phyloP scores from a whole-genome alignment of 2,329 filamentous ascomycete genomes.

The Colletotrichum scovillei region DNA sequence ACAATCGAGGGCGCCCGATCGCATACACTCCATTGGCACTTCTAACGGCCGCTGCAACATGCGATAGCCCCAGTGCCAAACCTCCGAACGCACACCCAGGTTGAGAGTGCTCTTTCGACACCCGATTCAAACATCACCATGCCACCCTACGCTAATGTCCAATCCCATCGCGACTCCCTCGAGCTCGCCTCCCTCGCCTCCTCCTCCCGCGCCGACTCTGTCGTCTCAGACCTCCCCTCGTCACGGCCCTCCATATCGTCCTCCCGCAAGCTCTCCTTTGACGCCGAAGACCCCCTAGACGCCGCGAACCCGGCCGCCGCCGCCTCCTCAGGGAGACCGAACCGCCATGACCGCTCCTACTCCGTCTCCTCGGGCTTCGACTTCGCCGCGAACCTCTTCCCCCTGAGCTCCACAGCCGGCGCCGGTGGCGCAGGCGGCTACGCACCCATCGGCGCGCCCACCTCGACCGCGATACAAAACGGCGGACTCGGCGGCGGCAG shows the following conservation, averaged over 20 bases:
- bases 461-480: conserved; percentile 49
- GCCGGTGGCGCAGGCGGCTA: conserved; percentile 75
- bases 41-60: conserved; percentile 18
- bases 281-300: conserved; percentile 84
- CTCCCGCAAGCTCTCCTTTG: conserved; percentile 90
- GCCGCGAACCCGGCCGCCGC: conserved; percentile 63
- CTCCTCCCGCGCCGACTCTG: conserved; percentile 74
- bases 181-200: conserved; percentile 96
- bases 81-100: conserved; percentile 2
- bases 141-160: conserved; percentile 58
- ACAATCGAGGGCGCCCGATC: background rate
- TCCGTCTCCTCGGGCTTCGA: conserved; percentile 95
- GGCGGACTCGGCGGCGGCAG: conserved; percentile 77
- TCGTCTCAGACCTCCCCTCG: conserved; percentile 70
- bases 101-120: conserved; percentile 20
- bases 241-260: conserved; percentile 90
- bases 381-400: conserved; percentile 93
- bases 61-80: conserved; percentile 25
- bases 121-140: background rate
- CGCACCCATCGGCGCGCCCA: conserved; percentile 83
- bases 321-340: conserved; percentile 50
- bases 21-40: background rate
- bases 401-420: conserved; percentile 83
- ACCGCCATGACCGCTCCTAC: conserved; percentile 75
- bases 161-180: conserved; percentile 80